Evolutionary conservation across 1,284 basidiomycete species (phyloP).

Genomic region (Apiotrichum porosum): DNA sequence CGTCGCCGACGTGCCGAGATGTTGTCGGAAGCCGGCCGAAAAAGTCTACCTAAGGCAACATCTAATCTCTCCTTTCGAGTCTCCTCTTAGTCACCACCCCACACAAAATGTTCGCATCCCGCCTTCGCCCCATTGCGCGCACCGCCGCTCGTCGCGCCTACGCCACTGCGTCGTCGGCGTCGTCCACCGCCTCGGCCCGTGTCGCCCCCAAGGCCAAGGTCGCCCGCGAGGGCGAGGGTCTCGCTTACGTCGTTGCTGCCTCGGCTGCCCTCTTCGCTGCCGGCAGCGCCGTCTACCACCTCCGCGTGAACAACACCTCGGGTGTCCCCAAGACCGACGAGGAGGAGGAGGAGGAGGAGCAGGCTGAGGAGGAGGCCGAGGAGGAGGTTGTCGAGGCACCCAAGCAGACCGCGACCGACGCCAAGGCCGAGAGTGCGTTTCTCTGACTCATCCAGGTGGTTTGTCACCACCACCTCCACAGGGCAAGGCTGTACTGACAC

Average conservation of each 20-base stretch:
- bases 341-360: slow-evolving; percentile 4
- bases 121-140: slow-evolving; percentile 2
- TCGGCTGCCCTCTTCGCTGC: slow-evolving; percentile 3
- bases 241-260: slow-evolving; percentile 1
- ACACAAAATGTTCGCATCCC: slow-evolving; percentile 6
- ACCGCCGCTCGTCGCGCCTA: neutral
- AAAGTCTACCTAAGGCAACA: too few species aligned
- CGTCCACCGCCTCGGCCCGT: neutral
- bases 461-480: neutral
- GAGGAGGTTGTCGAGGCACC: slow-evolving; percentile 2
- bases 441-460: neutral
- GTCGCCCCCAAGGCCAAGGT: neutral
- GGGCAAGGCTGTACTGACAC: neutral
- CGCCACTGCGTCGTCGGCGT: neutral
- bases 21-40: too few species aligned
- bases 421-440: neutral
- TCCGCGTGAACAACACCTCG: slow-evolving; percentile 1
- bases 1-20: too few species aligned
- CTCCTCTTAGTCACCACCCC: too few species aligned
- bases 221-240: neutral
- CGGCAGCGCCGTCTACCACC: neutral
- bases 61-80: too few species aligned
- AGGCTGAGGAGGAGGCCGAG: slow-evolving; percentile 3
- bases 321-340: neutral
- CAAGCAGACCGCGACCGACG: too few species aligned